Evolutionary conservation across 345 rosid genomes (phyloP), one percentile per base, ranked within the genome.

Genomic region (Eucalyptus victrix): DNA sequence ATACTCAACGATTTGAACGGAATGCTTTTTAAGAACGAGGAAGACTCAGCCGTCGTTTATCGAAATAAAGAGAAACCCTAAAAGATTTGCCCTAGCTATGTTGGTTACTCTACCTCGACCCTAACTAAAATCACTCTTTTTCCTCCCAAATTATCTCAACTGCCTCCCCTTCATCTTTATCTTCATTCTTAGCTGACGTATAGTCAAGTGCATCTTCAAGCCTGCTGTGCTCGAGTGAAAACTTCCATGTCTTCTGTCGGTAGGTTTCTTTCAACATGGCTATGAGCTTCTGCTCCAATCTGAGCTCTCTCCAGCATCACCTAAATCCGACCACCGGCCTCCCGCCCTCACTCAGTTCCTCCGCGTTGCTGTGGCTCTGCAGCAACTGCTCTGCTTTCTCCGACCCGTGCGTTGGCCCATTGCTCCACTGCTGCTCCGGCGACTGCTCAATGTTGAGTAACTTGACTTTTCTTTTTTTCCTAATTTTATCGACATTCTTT

Each of bases 241-340:
- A 65, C 76, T 1, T 15, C 76, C 76, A 30, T n/a, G 76, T 87
- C 15, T 49, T 56, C 44, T 42, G 24, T 45, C 3, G 24, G 2
- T 28, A n/a, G 86, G 2, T 32, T 83, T 6, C 49, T 88, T 81
- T 12, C 17, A 37, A 81, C 47, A 93, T 93, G 94, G 92, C 93
- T 42, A 67, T 93, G 83, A 90, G 92, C 67, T 90, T 67, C 49
- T 88, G 86, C 85, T 56, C 93, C 44, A 87, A 37, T 53, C 49
- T 32, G 62, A 91, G 88, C 26, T 34, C 88, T 14, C 54, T 86
- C 49, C 89, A 88, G 83, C 67, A 89, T 45, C 87, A 81, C 62
- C 54, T 50, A 8, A 88, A 40, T 65, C 37, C 19, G 0, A 15
- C 0, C 19, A 32, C 76, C 19, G 37, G 76, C 37, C 76, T 65